Evolutionary conservation across 805 yeast species (phyloP).

Genomic region (Metschnikowia koreensis): DNA sequence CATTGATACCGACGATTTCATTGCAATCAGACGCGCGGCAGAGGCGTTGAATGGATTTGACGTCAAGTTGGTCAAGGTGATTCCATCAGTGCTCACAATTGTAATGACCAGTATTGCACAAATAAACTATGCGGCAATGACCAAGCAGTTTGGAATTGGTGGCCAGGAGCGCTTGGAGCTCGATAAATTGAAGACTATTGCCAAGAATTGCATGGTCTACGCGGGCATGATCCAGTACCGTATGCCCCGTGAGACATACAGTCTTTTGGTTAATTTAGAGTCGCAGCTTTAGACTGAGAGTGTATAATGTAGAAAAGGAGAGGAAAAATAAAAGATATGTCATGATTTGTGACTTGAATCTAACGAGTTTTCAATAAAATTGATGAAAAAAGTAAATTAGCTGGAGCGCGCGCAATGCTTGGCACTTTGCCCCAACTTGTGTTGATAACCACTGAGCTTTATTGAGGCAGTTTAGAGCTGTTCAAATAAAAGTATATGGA

Average conservation of each 20-base stretch:
- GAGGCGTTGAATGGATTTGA: conserved; percentile 55
- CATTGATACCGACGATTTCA: conserved; percentile 45
- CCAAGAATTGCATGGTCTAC: conserved; percentile 87
- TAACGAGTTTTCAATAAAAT: neutral
- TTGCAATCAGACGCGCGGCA: conserved; percentile 61
- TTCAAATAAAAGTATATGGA: too few relatives aligned
- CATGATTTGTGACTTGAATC: too few relatives aligned
- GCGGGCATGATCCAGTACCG: conserved; percentile 93
- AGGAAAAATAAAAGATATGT: neutral
- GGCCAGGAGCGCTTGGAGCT: conserved; percentile 52
- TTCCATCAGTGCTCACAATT: conserved; percentile 77
- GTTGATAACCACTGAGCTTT: neutral
- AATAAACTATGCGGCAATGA: conserved; percentile 45
- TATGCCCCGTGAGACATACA: conserved; percentile 84
- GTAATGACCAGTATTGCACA: conserved; percentile 76
- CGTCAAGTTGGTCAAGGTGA: conserved; percentile 70
- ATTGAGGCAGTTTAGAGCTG: too few relatives aligned
- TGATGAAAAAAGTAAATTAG: neutral
- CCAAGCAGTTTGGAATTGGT: conserved; percentile 42
- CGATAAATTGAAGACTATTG: conserved; percentile 52
- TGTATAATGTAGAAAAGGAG: neutral
- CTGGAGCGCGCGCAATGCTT: neutral
- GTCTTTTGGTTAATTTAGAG: conserved; percentile 65
- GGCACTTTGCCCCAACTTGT: neutral
- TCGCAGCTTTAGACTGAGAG: conserved; percentile 26